Evolutionary conservation across 2,329 filamentous ascomycete genomes (phyloP), one percentile per base, ranked within the genome.

Genomic region (Fusarium citri): DNA sequence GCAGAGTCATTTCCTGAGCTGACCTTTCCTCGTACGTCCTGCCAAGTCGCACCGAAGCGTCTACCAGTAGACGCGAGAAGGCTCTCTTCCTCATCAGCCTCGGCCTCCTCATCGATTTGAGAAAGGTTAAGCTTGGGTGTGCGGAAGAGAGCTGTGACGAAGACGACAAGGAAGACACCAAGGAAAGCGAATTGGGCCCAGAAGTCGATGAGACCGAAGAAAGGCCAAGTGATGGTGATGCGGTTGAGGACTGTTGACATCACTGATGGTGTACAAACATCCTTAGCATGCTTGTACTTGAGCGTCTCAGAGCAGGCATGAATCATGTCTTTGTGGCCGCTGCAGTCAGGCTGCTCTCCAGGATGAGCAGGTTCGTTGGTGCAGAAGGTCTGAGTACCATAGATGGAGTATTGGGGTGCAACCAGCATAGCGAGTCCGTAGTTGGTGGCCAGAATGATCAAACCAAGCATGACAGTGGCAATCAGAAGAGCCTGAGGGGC

Each of bases 141-240:
- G 43, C 92, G 89, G 85, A 98, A 91, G 1, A 98, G 82, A 5
- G 92, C 89, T 1, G 92, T 92, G 23, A 94, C 63, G 73, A 97
- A 92, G 15, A 97, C 90, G 57, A 97, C 81, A 12, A 97, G 79
- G 80, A 97, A 98, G 22, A 98, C 85, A 34, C 81, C 91, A 45
- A 99, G 81, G 82, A 99, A 98, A 15, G 87, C 92, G 77, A 98
- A 98, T 76, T 99, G 96, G 0, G 94, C 93, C 94, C 94, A 99
- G 80, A 98, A 99, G 72, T 93, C 88, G n/a, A 98, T 83, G 14
- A 91, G 89, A 14, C 96, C 96, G 76, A 99, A 97, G 78, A 98
- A 94, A 8, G 96, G 94, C 86, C 96, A 99, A 78, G 97, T 97
- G 76, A 97, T 88, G 23, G 93, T 94, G 65, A 98, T 89, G 46